Percentiles rank a stretch among this genome's conserved stretches.
These are phyloP conservation scores for Heterococcus sp. DNA, from an alignment of 108 stramenopile genomes.

Conservation along the genomic window DNA sequence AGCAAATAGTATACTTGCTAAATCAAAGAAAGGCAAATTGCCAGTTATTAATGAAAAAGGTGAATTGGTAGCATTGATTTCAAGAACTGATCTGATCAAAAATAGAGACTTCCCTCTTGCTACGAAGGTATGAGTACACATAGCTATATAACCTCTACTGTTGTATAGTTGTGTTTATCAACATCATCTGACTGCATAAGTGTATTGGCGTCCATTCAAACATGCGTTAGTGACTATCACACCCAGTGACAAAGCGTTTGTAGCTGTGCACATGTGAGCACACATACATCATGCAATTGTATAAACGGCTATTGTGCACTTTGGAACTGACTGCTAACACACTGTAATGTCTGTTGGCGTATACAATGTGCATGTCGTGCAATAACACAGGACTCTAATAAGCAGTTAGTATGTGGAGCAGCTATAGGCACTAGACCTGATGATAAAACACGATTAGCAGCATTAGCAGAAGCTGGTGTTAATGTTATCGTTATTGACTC, in stretches of 20 bases:
- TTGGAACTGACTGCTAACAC: not conserved
- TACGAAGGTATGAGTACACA: constrained; percentile 75
- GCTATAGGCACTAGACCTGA: constrained; percentile 97
- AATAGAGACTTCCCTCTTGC: constrained; percentile 92
- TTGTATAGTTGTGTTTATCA: too few relatives aligned
- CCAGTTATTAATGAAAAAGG: constrained; percentile 93
- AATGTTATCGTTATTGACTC: constrained; percentile 99
- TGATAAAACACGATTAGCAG: constrained; percentile 77
- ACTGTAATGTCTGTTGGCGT: not conserved
- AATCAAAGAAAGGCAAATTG: constrained; percentile 94
- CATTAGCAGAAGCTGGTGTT: constrained; percentile 74
- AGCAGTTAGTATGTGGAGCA: constrained; percentile 94
- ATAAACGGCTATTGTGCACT: too few relatives aligned
- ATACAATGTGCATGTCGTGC: too few relatives aligned
- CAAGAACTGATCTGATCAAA: constrained; percentile 96
- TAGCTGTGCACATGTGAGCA: too few relatives aligned
- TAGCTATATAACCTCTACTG: too few relatives aligned
- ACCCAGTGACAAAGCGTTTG: too few relatives aligned
- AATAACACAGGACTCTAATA: constrained; percentile 67
- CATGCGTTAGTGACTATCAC: too few relatives aligned
- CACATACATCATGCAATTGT: too few relatives aligned
- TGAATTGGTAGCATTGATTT: constrained; percentile 91
- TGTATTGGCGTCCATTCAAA: too few relatives aligned
- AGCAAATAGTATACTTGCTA: constrained; percentile 92
- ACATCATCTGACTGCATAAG: too few relatives aligned